Conservation (phyloP, 805 yeast genomes). For the Zygotorulaspora chibaensis region DNA sequence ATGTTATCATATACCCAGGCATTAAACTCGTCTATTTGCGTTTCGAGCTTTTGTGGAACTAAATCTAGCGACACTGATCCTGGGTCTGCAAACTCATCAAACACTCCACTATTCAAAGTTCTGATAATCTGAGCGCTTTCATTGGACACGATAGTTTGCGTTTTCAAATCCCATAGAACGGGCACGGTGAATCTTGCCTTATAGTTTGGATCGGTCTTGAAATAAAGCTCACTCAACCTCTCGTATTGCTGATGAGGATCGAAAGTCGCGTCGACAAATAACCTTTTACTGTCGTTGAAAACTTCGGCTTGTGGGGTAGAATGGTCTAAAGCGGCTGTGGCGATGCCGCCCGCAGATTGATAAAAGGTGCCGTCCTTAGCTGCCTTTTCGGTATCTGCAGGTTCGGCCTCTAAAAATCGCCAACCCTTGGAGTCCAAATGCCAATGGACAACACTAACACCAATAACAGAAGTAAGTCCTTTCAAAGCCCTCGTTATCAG, state of each 20-base stretch:
- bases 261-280: constrained; percentile 40
- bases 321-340: constrained; percentile 6
- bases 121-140: constrained; percentile 89
- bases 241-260: constrained; percentile 58
- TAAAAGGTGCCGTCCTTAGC: constrained; percentile 11
- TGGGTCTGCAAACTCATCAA: constrained; percentile 46
- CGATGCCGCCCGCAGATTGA: constrained; percentile 22
- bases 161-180: constrained; percentile 84
- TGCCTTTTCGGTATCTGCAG: constrained; percentile 8
- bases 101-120: constrained; percentile 73
- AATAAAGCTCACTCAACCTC: constrained; percentile 68
- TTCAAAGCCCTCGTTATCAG: constrained; percentile 68
- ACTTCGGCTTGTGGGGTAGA: constrained; percentile 16
- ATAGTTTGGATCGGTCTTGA: constrained; percentile 69
- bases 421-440: constrained; percentile 84
- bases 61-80: constrained; percentile 50
- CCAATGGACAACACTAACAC: constrained; percentile 85
- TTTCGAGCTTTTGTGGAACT: constrained; percentile 53
- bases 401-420: constrained; percentile 49
- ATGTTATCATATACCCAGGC: constrained; percentile 78
- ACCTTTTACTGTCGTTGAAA: constrained; percentile 20
- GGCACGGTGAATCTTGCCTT: constrained; percentile 89
- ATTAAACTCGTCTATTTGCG: constrained; percentile 70
- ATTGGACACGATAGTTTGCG: constrained; percentile 79
- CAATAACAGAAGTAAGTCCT: constrained; percentile 59